A percentile compares a stretch with the other conserved stretches of the same genome.
These are phyloP conservation scores for Eucalyptus pumila DNA, from an alignment of 345 rosid genomes.

Conservation along the genomic window DNA sequence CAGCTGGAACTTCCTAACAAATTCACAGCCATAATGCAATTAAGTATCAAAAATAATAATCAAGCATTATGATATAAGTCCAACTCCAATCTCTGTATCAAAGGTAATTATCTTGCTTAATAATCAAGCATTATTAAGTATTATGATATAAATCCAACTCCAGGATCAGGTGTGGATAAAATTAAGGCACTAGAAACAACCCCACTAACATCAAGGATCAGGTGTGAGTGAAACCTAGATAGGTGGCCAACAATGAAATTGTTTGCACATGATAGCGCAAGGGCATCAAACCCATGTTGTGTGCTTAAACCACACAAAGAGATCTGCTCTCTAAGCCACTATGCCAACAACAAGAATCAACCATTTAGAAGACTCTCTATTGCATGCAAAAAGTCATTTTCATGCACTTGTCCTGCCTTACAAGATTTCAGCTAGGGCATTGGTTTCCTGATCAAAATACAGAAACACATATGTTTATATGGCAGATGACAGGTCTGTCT, in stretches of 20 bases:
- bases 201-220: background rate
- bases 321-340: background rate
- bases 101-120: background rate
- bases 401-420: background rate
- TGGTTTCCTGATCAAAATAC: background rate
- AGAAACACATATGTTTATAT: background rate
- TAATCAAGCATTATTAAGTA: background rate
- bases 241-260: background rate
- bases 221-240: background rate
- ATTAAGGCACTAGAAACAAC: background rate
- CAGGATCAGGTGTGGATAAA: background rate
- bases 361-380: background rate
- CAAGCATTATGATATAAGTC: background rate
- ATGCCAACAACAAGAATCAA: background rate
- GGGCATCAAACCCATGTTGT: background rate
- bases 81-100: background rate
- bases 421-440: background rate
- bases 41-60: background rate
- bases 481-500: background rate
- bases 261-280: background rate
- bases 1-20: constrained; percentile 73
- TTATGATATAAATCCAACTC: too few species aligned
- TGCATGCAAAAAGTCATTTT: background rate
- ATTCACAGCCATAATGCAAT: background rate
- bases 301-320: background rate